Conservation (phyloP, 208 protist species). For the Leishmania mexicana region DNA sequence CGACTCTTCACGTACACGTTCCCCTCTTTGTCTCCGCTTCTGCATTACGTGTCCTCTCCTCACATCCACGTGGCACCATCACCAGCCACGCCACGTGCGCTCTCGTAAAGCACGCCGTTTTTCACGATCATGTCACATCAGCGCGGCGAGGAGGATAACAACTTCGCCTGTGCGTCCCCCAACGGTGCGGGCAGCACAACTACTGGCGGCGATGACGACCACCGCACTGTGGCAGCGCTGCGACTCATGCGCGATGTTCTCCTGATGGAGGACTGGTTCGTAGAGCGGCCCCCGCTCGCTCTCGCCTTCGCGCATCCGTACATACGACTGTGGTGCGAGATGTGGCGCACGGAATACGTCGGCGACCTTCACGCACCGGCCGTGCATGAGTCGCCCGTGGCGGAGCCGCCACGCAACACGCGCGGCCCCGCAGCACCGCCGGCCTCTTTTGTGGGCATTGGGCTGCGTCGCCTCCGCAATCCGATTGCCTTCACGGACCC, state of each 20-base stretch:
- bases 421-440: neutral
- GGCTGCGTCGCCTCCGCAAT: slow-evolving; percentile 9
- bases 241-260: slow-evolving; percentile 15
- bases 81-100: neutral
- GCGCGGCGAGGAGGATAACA: neutral
- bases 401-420: neutral
- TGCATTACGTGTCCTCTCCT: neutral
- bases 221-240: slow-evolving; percentile 1
- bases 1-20: neutral
- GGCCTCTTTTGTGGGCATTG: slow-evolving; percentile 6
- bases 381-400: neutral
- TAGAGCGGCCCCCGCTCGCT: slow-evolving; percentile 27
- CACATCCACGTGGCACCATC: neutral
- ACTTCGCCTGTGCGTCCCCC: neutral
- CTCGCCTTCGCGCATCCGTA: slow-evolving; percentile 25
- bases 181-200: neutral
- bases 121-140: neutral
- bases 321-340: slow-evolving; percentile 27
- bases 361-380: slow-evolving; percentile 7
- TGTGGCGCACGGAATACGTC: slow-evolving; percentile 22
- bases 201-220: neutral
- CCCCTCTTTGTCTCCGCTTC: neutral
- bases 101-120: neutral
- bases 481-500: neutral
- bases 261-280: slow-evolving; percentile 19